phyloP scores from a whole-genome alignment of 2,329 filamentous ascomycete species.

The Setomelanomma holmii region DNA sequence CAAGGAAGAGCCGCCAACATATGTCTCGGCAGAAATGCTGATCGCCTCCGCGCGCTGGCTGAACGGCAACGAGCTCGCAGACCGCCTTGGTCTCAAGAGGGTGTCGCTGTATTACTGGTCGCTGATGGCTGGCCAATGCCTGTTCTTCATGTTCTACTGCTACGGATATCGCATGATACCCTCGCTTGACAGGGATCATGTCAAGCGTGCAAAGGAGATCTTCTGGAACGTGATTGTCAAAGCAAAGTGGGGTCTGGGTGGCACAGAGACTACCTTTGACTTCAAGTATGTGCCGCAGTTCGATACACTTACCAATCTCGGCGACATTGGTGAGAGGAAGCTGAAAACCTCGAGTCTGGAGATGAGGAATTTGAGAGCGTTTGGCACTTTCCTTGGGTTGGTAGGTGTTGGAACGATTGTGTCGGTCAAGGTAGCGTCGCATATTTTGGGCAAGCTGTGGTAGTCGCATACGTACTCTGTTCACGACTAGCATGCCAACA shows the following conservation, averaged over 20 bases:
- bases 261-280: conserved; percentile 68
- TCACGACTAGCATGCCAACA: too few species aligned
- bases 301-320: conserved; percentile 58
- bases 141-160: conserved; percentile 67
- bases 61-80: conserved; percentile 69
- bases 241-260: conserved; percentile 67
- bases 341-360: conserved; percentile 51
- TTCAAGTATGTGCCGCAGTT: conserved; percentile 74
- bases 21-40: conserved; percentile 71
- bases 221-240: conserved; percentile 69
- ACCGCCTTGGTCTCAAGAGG: conserved; percentile 64
- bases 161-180: conserved; percentile 61
- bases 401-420: conserved; percentile 32
- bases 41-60: conserved; percentile 73
- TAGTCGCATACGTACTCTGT: too few species aligned
- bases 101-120: conserved; percentile 65
- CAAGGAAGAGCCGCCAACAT: conserved; percentile 70
- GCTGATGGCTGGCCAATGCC: conserved; percentile 69
- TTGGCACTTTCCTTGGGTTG: conserved; percentile 51
- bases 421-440: conserved; percentile 33
- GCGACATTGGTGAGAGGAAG: conserved; percentile 51
- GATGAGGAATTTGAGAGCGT: conserved; percentile 55
- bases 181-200: conserved; percentile 59
- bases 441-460: conserved; percentile 26
- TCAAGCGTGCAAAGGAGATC: conserved; percentile 58